These are phyloP conservation scores for Sporothrix brasiliensis DNA, from an alignment of 2,329 filamentous ascomycete genomes.

Conservation along the genomic window DNA sequence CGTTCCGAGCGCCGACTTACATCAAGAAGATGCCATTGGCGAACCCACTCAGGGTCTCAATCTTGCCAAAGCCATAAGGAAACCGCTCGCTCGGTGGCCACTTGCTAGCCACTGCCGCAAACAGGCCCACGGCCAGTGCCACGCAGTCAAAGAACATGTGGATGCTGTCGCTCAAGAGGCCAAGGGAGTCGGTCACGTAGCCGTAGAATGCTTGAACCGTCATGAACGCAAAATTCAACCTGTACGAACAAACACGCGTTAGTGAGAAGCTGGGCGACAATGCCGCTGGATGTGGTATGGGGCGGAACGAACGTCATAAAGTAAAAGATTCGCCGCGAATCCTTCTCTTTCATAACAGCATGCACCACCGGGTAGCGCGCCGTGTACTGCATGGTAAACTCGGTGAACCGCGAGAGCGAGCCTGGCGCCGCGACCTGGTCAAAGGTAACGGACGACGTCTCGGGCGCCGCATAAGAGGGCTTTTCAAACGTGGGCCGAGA, in stretches of 20 bases:
- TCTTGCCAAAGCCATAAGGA: slow-evolving; percentile 94
- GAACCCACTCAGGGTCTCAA: slow-evolving; percentile 94
- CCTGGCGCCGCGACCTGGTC: slow-evolving; percentile 46
- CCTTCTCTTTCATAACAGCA: slow-evolving; percentile 84
- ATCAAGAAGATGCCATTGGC: slow-evolving; percentile 95
- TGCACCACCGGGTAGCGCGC: slow-evolving; percentile 77
- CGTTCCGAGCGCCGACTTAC: slow-evolving; percentile 50
- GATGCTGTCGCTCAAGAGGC: slow-evolving; percentile 94
- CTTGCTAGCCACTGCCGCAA: slow-evolving; percentile 92
- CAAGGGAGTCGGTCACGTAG: slow-evolving; percentile 87
- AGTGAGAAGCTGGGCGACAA: neutral
- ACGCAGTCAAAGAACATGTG: slow-evolving; percentile 99
- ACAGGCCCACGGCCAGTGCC: slow-evolving; percentile 83
- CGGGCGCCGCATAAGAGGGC: slow-evolving; percentile 41
- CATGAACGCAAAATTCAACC: slow-evolving; percentile 95
- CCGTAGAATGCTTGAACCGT: slow-evolving; percentile 91
- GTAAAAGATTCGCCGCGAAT: slow-evolving; percentile 94
- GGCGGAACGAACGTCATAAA: slow-evolving; percentile 76
- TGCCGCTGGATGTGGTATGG: no score
- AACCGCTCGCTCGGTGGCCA: slow-evolving; percentile 89
- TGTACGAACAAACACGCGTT: slow-evolving; percentile 44
- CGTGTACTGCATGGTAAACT: slow-evolving; percentile 69
- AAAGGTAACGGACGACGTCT: slow-evolving; percentile 37
- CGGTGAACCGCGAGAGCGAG: slow-evolving; percentile 69
- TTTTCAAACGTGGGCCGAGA: slow-evolving; percentile 40